These are phyloP conservation scores for Tetrahymena malaccensis DNA, from an alignment of 73 alveolate genomes.

Conservation along the genomic window DNA sequence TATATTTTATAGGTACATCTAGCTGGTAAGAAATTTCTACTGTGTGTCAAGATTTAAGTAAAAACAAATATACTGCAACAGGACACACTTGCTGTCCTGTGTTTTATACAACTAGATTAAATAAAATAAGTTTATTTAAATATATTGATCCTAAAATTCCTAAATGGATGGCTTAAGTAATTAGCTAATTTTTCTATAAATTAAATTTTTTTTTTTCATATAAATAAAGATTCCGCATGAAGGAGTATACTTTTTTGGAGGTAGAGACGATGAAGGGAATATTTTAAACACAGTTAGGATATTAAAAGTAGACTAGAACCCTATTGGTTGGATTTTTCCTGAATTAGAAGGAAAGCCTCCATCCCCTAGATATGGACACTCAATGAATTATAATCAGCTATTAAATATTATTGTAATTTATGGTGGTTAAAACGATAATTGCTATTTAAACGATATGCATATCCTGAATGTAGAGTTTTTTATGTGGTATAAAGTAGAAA, in stretches of 20 bases:
- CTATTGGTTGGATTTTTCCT: conserved; percentile 34
- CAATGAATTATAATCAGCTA: conserved; percentile 19
- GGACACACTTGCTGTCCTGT: neutral
- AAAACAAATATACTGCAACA: neutral
- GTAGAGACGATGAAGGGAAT: conserved; percentile 48
- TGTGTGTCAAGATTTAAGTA: neutral
- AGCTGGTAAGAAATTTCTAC: neutral
- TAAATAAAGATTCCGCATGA: neutral
- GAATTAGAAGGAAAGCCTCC: conserved; percentile 33
- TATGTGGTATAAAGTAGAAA: neutral
- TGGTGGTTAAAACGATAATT: conserved; percentile 15
- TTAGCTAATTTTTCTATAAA: neutral
- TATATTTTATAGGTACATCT: neutral
- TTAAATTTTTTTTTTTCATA: neutral
- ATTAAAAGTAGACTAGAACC: conserved; percentile 44
- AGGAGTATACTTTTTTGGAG: conserved; percentile 38
- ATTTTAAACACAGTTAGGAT: conserved; percentile 41
- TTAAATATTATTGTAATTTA: conserved; percentile 10
- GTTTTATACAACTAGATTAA: neutral
- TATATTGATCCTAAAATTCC: neutral
- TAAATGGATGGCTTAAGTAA: neutral
- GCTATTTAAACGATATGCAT: neutral
- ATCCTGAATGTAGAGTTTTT: neutral
- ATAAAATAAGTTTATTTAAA: neutral
- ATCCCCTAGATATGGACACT: conserved; percentile 27